Evolutionary conservation across 176 grass and related monocot species (phyloP), one percentile per base, ranked within the genome.

Genomic region (Aegilops longissima): DNA sequence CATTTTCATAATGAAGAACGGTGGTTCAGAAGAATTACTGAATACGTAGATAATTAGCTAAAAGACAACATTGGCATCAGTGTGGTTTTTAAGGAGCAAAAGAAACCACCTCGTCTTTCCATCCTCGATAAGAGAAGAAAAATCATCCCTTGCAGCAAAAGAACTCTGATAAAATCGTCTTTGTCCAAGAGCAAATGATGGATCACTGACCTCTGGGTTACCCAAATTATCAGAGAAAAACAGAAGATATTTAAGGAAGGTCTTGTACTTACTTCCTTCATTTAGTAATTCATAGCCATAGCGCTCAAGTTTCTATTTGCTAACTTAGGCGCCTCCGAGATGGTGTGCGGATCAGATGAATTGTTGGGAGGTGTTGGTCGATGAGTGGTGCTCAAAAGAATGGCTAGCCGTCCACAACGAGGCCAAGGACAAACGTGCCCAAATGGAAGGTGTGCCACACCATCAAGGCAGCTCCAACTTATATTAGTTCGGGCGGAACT

Each of bases 81-180:
- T 21, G 63, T 16, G 17, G 77, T 61, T 63, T 73, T 33, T 58
- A 81, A 84, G 58, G 73, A 85, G 69, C 24, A 77, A 71, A 81
- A 86, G 63, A 85, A 95, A 90, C 81, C 39, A 99, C 97, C 97
- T 99, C 67, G 62, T 87, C 87, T 99, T 99, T 82, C 77, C 90
- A 66, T 99, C 94, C 86, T 92, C 94, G 10, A 89, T 96, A 45
- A 96, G 86, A 84, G 86, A 93, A 54, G 89, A 88, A 91, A 99
- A 94, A 92, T 99, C 84, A 77, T 88, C 89, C 86, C 71, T 90
- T 3, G 70, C 76, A 65, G 81, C 79, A 84, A 86, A 84, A 85
- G 85, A 85, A 84, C 88, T 94, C 78, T 83, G 80, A 83, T 88
- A 86, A 90, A 94, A 76, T 47, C 38, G 77, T 73, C 90, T 94